phyloP scores from a whole-genome alignment of 441 rosid species.

The Populus hybrid region DNA sequence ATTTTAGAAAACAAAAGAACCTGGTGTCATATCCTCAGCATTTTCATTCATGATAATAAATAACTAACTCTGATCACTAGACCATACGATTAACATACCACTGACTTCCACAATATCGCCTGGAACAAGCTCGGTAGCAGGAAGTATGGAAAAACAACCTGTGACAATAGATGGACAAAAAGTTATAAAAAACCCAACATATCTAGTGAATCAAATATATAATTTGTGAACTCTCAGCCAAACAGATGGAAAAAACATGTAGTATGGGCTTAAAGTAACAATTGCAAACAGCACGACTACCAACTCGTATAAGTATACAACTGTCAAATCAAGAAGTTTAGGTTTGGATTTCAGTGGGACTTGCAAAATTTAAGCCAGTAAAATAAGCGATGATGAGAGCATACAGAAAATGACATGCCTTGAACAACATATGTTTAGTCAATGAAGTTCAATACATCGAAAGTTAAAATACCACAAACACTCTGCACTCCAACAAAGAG shows the following conservation, averaged over 20 bases:
- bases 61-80: constrained; percentile 10
- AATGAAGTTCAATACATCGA: background rate
- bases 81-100: constrained; percentile 46
- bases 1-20: constrained; percentile 26
- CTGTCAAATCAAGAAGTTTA: background rate
- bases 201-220: background rate
- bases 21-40: constrained; percentile 24
- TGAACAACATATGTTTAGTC: background rate
- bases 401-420: background rate
- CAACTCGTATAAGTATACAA: background rate
- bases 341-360: background rate
- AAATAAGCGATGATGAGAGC: background rate
- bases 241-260: background rate
- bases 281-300: background rate
- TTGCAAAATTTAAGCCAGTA: background rate
- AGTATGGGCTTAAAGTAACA: background rate
- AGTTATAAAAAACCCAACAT: constrained; percentile 2
- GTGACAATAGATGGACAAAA: constrained; percentile 25
- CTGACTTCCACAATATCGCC: constrained; percentile 96
- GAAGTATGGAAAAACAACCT: constrained; percentile 97
- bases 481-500: background rate
- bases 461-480: background rate
- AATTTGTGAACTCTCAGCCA: background rate
- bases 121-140: constrained; percentile 93
- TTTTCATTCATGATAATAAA: background rate